Conservation (phyloP, 148 eudicot species). For the Oxyria digyna region DNA sequence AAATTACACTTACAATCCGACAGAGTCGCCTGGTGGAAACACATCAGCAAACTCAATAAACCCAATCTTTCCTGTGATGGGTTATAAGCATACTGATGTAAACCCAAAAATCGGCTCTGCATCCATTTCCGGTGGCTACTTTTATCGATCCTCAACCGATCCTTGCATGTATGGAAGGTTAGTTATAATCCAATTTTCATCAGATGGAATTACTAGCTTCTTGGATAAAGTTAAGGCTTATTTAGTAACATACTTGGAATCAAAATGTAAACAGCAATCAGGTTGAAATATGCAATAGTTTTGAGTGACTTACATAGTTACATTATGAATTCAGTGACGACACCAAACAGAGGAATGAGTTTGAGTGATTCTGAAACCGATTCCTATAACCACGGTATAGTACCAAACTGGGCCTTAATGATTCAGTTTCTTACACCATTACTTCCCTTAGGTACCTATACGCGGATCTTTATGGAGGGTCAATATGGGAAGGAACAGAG, state of each 20-base stretch:
- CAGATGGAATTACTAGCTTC: not conserved
- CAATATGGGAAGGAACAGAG: slow-evolving; percentile 64
- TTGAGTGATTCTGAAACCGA: no score
- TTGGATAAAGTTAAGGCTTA: no score
- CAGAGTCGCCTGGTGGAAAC: slow-evolving; percentile 53
- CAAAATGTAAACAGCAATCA: no score
- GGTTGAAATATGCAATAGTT: no score
- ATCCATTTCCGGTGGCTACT: slow-evolving; percentile 73
- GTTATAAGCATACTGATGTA: slow-evolving; percentile 65
- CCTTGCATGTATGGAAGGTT: slow-evolving; percentile 85
- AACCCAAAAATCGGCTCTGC: slow-evolving; percentile 59
- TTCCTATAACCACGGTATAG: no score
- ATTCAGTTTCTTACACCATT: no score
- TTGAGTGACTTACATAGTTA: no score
- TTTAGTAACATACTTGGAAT: no score
- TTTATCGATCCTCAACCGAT: slow-evolving; percentile 63
- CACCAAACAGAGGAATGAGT: no score
- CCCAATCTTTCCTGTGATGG: slow-evolving; percentile 68
- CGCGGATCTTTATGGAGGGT: slow-evolving; percentile 63
- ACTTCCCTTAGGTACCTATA: slow-evolving; percentile 73
- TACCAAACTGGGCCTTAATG: no score
- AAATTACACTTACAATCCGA: slow-evolving; percentile 29
- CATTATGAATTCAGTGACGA: no score
- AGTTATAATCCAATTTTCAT: slow-evolving; percentile 10
- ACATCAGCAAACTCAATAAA: slow-evolving; percentile 43